Evolutionary conservation across 176 grass and related monocot species (phyloP).

Genomic region (Oryza meridionalis): DNA sequence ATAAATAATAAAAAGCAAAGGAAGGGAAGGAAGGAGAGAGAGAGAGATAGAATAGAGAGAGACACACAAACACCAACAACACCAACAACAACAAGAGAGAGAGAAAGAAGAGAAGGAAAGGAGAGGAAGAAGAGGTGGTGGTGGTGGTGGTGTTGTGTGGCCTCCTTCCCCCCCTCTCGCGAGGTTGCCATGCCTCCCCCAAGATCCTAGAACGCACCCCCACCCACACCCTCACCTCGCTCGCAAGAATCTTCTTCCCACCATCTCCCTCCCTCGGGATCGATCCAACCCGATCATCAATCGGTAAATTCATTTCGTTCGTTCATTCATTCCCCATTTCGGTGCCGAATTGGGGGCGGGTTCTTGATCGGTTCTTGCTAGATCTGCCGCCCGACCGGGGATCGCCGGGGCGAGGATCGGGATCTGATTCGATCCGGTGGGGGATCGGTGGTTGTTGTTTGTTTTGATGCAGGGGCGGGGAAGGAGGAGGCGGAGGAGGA

Average conservation of each 20-base stretch:
- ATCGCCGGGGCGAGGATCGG: constrained; percentile 31
- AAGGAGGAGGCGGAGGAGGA: neutral
- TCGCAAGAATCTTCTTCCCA: neutral
- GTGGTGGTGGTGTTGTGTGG: constrained; percentile 33
- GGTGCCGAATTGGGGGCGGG: constrained; percentile 33
- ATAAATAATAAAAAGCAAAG: constrained; percentile 50
- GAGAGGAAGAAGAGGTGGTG: constrained; percentile 34
- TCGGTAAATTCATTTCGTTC: neutral
- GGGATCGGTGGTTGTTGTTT: neutral
- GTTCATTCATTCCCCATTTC: constrained; percentile 5
- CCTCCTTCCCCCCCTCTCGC: no score
- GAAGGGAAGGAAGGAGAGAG: neutral
- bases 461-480: constrained; percentile 30
- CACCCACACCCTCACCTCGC: neutral
- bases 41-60: constrained; percentile 56
- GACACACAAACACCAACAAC: constrained; percentile 20
- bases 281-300: neutral
- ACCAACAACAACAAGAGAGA: neutral
- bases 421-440: constrained; percentile 50
- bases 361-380: constrained; percentile 52
- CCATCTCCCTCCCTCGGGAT: neutral
- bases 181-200: constrained; percentile 63
- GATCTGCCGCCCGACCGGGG: constrained; percentile 38
- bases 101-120: constrained; percentile 35
- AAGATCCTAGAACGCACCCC: constrained; percentile 55